Conservation (phyloP, 768 basidiomycete genomes). For the Psilocybe cyanescens region DNA sequence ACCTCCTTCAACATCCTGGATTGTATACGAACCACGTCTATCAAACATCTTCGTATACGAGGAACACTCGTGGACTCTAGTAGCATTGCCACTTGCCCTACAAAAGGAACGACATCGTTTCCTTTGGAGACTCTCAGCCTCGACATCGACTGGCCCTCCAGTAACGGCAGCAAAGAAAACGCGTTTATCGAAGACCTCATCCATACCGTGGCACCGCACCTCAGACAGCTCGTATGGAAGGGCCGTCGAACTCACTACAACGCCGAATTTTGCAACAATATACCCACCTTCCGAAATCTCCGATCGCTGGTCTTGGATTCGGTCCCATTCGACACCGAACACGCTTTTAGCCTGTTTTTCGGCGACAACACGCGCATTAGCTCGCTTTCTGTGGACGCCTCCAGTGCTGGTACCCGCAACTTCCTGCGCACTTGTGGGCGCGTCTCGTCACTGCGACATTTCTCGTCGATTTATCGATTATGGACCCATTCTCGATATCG, state of each 20-base stretch:
- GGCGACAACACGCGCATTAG: slow-evolving; percentile 13
- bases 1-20: slow-evolving; percentile 17
- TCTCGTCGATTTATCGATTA: slow-evolving; percentile 24
- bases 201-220: not conserved
- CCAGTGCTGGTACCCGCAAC: not conserved
- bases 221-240: slow-evolving; percentile 24
- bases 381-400: slow-evolving; percentile 19
- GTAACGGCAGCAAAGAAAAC: not conserved
- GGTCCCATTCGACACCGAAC: slow-evolving; percentile 2
- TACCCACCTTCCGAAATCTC: slow-evolving; percentile 20
- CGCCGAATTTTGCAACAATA: not conserved
- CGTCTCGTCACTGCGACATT: slow-evolving; percentile 23
- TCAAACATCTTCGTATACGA: slow-evolving; percentile 28
- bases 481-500: slow-evolving; percentile 8
- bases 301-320: slow-evolving; percentile 23
- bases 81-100: not conserved
- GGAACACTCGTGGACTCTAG: slow-evolving; percentile 9
- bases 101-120: not conserved
- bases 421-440: slow-evolving; percentile 22
- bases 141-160: not conserved
- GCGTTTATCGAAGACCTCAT: not conserved
- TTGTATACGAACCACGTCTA: slow-evolving; percentile 18
- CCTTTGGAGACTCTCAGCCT: slow-evolving; percentile 5
- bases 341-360: slow-evolving; percentile 9
- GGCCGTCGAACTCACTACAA: slow-evolving; percentile 12